Percentiles rank a stretch among this genome's conserved stretches.
phyloP scores from a whole-genome alignment of 2,329 filamentous ascomycete genomes.

The Colletotrichum tamarilloi region DNA sequence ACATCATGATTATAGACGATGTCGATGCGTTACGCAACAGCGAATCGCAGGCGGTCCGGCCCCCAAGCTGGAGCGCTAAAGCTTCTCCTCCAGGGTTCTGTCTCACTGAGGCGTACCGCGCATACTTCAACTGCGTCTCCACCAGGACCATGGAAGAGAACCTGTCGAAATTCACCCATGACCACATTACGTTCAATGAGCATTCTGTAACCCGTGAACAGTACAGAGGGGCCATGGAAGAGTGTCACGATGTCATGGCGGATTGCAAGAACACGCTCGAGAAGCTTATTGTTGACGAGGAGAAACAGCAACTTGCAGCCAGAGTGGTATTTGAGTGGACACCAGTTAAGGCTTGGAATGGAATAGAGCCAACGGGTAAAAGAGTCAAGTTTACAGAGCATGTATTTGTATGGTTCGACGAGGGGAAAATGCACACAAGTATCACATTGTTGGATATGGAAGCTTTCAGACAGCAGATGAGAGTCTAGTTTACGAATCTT shows the following conservation, averaged over 20 bases:
- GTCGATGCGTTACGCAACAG: background rate
- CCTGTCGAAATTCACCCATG: slow-evolving; percentile 43
- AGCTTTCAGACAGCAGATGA: slow-evolving; percentile 29
- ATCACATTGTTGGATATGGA: slow-evolving; percentile 45
- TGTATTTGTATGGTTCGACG: slow-evolving; percentile 46
- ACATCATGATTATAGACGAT: background rate
- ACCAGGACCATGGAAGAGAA: slow-evolving; percentile 38
- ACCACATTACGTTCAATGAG: slow-evolving; percentile 43
- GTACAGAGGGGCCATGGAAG: slow-evolving; percentile 44
- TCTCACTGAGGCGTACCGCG: slow-evolving; percentile 37
- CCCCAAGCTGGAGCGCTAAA: background rate
- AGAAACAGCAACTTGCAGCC: slow-evolving; percentile 44
- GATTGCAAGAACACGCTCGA: slow-evolving; percentile 41
- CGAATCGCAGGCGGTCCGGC: background rate
- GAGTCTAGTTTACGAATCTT: background rate
- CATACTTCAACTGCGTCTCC: slow-evolving; percentile 47
- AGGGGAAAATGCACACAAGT: slow-evolving; percentile 44
- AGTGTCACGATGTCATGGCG: slow-evolving; percentile 41
- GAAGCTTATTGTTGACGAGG: slow-evolving; percentile 44
- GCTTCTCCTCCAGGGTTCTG: background rate
- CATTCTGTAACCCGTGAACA: slow-evolving; percentile 35
- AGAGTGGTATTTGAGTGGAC: slow-evolving; percentile 44
- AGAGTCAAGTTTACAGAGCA: slow-evolving; percentile 45
- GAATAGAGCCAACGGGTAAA: slow-evolving; percentile 42
- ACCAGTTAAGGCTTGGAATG: slow-evolving; percentile 40